Evolutionary conservation across 2,329 filamentous ascomycete genomes (phyloP).

Genomic region (Cladosporium sp.): DNA sequence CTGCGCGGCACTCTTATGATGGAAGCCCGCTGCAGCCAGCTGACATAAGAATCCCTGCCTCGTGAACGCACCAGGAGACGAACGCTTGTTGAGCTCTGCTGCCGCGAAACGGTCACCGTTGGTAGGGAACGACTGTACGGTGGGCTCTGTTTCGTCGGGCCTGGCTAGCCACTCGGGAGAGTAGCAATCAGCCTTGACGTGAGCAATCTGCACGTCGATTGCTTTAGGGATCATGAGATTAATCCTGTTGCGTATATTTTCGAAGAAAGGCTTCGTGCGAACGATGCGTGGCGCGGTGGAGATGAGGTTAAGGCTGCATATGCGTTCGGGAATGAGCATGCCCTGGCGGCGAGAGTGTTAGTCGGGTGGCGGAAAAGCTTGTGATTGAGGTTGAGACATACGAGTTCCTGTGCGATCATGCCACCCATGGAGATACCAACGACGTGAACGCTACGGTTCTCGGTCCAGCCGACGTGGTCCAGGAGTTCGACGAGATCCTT

Average conservation of each 20-base stretch:
- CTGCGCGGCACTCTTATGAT: slow-evolving; percentile 70
- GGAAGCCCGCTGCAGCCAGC: slow-evolving; percentile 75
- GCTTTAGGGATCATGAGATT: slow-evolving; percentile 67
- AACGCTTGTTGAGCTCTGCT: slow-evolving; percentile 72
- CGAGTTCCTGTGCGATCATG: slow-evolving; percentile 87
- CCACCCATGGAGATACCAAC: slow-evolving; percentile 82
- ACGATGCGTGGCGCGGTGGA: slow-evolving; percentile 52
- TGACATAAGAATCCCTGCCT: slow-evolving; percentile 72
- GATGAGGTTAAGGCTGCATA: slow-evolving; percentile 52
- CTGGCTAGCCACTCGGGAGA: slow-evolving; percentile 60
- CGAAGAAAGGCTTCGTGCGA: slow-evolving; percentile 53
- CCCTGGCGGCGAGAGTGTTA: slow-evolving; percentile 23
- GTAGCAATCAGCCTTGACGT: slow-evolving; percentile 68
- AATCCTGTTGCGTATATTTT: slow-evolving; percentile 63
- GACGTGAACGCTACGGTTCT: slow-evolving; percentile 62
- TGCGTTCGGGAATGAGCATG: slow-evolving; percentile 47
- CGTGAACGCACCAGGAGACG: slow-evolving; percentile 61
- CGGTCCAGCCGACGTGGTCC: slow-evolving; percentile 68
- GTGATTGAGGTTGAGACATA: slow-evolving; percentile 33
- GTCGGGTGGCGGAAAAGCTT: neutral
- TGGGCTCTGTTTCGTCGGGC: slow-evolving; percentile 56
- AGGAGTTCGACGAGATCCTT: slow-evolving; percentile 70
- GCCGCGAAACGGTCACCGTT: slow-evolving; percentile 84
- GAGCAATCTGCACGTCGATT: slow-evolving; percentile 64
- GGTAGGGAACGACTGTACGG: slow-evolving; percentile 60